Evolutionary conservation across 306 rosid genomes (phyloP).

Genomic region (Sesbania bispinosa): DNA sequence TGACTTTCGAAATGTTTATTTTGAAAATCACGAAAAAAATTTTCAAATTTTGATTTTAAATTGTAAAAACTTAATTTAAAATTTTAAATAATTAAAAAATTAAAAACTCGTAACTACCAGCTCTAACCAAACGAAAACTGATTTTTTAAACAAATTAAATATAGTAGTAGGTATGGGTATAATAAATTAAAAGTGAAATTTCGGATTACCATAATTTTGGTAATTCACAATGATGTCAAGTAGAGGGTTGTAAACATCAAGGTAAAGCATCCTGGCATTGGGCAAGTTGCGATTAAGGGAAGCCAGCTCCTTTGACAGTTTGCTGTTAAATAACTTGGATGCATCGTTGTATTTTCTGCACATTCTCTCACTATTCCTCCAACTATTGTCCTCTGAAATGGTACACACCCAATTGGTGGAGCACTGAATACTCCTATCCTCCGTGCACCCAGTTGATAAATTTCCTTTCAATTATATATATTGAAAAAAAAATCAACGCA

Average conservation of each 20-base stretch:
- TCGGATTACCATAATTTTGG: constrained; percentile 38
- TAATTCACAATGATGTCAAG: constrained; percentile 46
- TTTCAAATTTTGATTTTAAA: too few species aligned
- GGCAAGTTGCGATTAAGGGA: constrained; percentile 35
- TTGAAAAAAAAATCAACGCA: too few species aligned
- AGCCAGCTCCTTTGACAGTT: constrained; percentile 25
- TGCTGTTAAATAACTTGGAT: constrained; percentile 42
- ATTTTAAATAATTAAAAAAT: too few species aligned
- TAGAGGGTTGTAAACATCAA: constrained; percentile 56
- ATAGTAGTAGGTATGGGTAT: too few species aligned
- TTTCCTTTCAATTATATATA: constrained; percentile 28
- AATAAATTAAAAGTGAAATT: background rate
- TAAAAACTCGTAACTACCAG: too few species aligned
- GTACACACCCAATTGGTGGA: constrained; percentile 68
- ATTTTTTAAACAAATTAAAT: too few species aligned
- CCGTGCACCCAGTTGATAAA: constrained; percentile 51
- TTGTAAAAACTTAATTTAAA: too few species aligned
- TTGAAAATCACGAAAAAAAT: too few species aligned
- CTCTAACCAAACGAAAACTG: too few species aligned
- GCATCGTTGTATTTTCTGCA: constrained; percentile 37
- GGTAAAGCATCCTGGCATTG: constrained; percentile 34
- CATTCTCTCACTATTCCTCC: constrained; percentile 53
- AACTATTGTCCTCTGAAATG: constrained; percentile 53
- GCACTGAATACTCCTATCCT: constrained; percentile 52
- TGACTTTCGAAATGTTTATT: too few species aligned